Evolutionary conservation across 1,284 basidiomycete genomes (phyloP).

Genomic region (Pseudomicrostroma phylloplanum): DNA sequence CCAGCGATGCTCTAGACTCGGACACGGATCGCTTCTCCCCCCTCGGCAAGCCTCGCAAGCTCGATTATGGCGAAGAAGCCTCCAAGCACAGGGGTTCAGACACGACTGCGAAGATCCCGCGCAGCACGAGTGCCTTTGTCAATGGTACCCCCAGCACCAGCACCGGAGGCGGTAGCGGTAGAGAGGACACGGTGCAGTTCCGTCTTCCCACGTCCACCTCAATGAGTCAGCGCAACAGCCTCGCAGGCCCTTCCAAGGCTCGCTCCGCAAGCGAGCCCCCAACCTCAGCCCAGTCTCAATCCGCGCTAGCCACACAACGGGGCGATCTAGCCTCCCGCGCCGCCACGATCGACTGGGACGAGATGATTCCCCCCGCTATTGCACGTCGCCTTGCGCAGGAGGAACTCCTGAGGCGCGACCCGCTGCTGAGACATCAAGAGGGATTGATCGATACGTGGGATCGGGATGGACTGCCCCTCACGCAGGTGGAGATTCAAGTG

Average conservation of each 20-base stretch:
- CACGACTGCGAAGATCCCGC: no score
- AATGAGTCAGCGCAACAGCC: not conserved
- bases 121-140: no score
- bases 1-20: not conserved
- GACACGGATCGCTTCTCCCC: not conserved
- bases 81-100: no score
- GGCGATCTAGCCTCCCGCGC: not conserved
- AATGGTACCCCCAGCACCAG: not conserved
- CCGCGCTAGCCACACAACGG: no score
- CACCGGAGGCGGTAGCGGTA: not conserved
- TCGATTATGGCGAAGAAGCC: not conserved
- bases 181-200: not conserved
- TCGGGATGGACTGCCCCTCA: constrained; percentile 30
- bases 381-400: constrained; percentile 35
- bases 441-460: constrained; percentile 43
- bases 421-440: constrained; percentile 25
- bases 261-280: not conserved
- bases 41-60: not conserved
- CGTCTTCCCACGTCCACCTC: no score
- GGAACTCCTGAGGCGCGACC: constrained; percentile 19
- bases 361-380: constrained; percentile 35
- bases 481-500: constrained; percentile 17
- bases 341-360: constrained; percentile 24
- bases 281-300: no score
- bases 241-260: not conserved